Evolutionary conservation across 495 filamentous ascomycete species (phyloP).

Genomic region (Lichina pygmaea): DNA sequence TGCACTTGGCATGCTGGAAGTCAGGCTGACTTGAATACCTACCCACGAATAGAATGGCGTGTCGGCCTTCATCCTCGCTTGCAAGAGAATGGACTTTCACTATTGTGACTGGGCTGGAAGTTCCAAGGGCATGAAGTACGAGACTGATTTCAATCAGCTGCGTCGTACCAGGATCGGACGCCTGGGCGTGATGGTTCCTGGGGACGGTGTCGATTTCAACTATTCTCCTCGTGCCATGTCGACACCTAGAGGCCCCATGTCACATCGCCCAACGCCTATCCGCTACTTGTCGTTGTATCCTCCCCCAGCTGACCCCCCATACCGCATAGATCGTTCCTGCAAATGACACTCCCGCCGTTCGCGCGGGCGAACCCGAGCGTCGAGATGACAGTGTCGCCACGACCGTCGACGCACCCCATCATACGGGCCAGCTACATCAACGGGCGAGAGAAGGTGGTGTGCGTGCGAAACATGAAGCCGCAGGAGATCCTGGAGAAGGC

Average conservation of each 20-base stretch:
- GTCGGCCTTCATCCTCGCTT: constrained; percentile 90
- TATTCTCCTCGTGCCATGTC: neutral
- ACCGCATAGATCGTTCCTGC: constrained; percentile 42
- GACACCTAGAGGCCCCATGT: neutral
- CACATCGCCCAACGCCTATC: neutral
- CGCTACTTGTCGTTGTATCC: neutral
- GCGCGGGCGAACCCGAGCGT: constrained; percentile 62
- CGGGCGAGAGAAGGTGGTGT: constrained; percentile 61
- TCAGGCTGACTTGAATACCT: neutral
- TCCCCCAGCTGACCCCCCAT: neutral
- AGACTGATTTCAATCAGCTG: neutral
- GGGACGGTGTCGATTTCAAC: no score
- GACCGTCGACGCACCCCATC: constrained; percentile 64
- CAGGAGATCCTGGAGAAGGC: constrained; percentile 63
- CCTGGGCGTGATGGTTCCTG: no score
- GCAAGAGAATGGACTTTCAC: constrained; percentile 80
- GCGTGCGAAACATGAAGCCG: constrained; percentile 61
- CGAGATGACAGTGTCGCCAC: constrained; percentile 71
- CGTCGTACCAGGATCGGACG: neutral
- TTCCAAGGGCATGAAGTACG: constrained; percentile 83
- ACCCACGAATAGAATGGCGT: constrained; percentile 53
- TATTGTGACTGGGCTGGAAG: constrained; percentile 90
- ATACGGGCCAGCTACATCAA: constrained; percentile 78
- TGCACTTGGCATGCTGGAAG: neutral
- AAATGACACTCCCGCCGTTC: constrained; percentile 44